These are phyloP conservation scores for Torulaspora delbrueckii DNA, from an alignment of 805 yeast species.

Conservation along the genomic window DNA sequence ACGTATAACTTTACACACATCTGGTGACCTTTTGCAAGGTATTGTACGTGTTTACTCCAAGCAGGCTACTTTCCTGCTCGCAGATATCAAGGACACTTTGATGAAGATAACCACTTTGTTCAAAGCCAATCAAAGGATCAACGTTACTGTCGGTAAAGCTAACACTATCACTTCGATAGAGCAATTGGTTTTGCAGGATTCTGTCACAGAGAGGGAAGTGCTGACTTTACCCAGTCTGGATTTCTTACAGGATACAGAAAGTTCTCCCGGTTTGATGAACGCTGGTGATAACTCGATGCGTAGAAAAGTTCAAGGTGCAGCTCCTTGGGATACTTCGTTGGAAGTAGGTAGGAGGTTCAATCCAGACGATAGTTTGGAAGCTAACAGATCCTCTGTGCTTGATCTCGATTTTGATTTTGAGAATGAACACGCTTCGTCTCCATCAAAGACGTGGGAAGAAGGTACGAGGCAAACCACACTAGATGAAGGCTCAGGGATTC, in stretches of 20 bases:
- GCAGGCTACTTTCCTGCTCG: constrained; percentile 75
- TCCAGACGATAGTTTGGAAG: constrained; percentile 22
- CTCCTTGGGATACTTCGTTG: constrained; percentile 31
- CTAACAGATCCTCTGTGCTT: constrained; percentile 21
- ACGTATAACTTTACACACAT: constrained; percentile 70
- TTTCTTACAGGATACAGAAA: constrained; percentile 23
- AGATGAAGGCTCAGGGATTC: constrained; percentile 5
- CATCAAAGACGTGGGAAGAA: constrained; percentile 24
- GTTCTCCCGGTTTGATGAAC: constrained; percentile 14
- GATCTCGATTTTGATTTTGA: constrained; percentile 36
- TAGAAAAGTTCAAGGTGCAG: constrained; percentile 33
- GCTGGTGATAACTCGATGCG: constrained; percentile 21
- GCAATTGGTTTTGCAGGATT: constrained; percentile 63
- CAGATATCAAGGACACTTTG: constrained; percentile 76
- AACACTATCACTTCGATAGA: constrained; percentile 58
- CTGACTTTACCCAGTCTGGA: constrained; percentile 57
- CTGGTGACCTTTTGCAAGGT: constrained; percentile 83
- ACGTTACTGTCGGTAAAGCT: constrained; percentile 54
- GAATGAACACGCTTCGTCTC: constrained; percentile 8
- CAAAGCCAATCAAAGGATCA: constrained; percentile 41
- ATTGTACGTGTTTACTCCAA: constrained; percentile 82
- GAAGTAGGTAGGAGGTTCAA: constrained; percentile 32
- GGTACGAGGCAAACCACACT: constrained; percentile 23
- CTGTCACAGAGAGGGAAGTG: constrained; percentile 72
- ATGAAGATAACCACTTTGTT: constrained; percentile 67